Base-by-base conservation (phyloP, 441 rosid genomes). In the Populus hybrid region DNA sequence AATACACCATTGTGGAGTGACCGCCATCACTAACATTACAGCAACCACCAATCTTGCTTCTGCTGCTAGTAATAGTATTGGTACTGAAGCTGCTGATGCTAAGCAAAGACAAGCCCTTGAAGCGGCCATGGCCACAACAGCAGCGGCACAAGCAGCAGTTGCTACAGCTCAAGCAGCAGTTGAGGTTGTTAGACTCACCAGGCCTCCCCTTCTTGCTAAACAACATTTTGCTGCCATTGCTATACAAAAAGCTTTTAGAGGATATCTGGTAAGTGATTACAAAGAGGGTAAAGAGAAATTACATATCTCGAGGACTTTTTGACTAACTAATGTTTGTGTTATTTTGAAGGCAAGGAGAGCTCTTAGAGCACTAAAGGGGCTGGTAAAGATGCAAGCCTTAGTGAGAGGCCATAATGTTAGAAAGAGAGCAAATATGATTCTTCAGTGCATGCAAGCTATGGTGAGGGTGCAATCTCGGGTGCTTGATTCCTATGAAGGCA, bases 191-290 rank as follows among this genome's bases (percentile, higher is more conserved):
- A 89, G 89, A 71, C 80, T 82, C 68, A 61, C 83, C 21, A 85
- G 92, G 80, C 86, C 90, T 75, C 70, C 80, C 6, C 61, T 85
- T 79, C 80, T 83, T 68, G 83, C 79, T 35, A 90, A 82, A 78
- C 89, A 85, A 70, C 82, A 84, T 30, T 70, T 82, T 82, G 93
- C 96, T 18, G 90, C 90, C 63, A 81, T 88, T 75, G 85, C 86
- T 38, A 89, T 94, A 42, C 97, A 94, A 75, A 94, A 97, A 21
- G 88, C 93, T 59, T 94, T 94, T 73, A 85, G 98, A 84, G 97
- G 97, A 71, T 94, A 94, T 81, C 82, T 94, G 88, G 98, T 94
- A 80, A 75, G 74, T 71, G 73, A 75, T 35, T 9, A n/a, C 3
- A n/a, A 14, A 23, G 35, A 74, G 21, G 38, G 16, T 23, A 21